A percentile compares a stretch with the other conserved stretches of the same genome.
Conservation (phyloP, 2,329 filamentous ascomycete species). For the Eutypa lata region DNA sequence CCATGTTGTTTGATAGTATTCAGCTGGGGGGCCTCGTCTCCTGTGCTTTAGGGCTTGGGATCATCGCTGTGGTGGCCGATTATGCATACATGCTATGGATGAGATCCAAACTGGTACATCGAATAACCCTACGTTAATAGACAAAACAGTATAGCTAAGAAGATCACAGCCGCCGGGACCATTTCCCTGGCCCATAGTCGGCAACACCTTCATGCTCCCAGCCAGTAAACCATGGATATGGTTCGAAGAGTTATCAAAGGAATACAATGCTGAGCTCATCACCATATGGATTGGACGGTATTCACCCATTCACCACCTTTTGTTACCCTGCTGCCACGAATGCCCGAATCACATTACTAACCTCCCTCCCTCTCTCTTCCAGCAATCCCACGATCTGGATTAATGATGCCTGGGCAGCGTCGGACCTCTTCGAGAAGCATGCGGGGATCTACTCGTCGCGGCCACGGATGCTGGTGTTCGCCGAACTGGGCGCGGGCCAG, state of each 20-base stretch:
- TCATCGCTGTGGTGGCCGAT: slow-evolving; percentile 33
- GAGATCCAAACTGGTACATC: slow-evolving; percentile 42
- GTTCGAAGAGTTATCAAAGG: slow-evolving; percentile 51
- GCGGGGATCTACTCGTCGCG: slow-evolving; percentile 49
- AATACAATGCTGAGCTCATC: slow-evolving; percentile 46
- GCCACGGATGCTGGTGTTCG: slow-evolving; percentile 47
- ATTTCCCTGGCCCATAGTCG: slow-evolving; percentile 50
- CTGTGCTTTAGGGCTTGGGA: slow-evolving; percentile 18
- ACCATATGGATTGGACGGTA: slow-evolving; percentile 55
- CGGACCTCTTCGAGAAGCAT: slow-evolving; percentile 53
- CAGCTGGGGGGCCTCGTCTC: slow-evolving; percentile 15
- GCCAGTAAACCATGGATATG: slow-evolving; percentile 55
- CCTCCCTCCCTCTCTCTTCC: slow-evolving; percentile 6
- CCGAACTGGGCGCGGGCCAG: slow-evolving; percentile 43
- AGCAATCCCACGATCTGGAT: slow-evolving; percentile 44
- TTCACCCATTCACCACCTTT: slow-evolving; percentile 1
- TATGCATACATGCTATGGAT: slow-evolving; percentile 49
- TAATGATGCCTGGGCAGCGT: slow-evolving; percentile 47
- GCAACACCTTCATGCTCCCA: slow-evolving; percentile 54
- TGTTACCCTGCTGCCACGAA: not conserved
- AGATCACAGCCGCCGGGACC: slow-evolving; percentile 48
- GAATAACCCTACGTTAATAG: not conserved
- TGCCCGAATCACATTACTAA: not conserved
- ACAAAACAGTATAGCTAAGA: no score
- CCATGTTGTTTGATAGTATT: slow-evolving; percentile 21